Conservation (phyloP, 345 rosid species). For the Theobroma cacao region DNA sequence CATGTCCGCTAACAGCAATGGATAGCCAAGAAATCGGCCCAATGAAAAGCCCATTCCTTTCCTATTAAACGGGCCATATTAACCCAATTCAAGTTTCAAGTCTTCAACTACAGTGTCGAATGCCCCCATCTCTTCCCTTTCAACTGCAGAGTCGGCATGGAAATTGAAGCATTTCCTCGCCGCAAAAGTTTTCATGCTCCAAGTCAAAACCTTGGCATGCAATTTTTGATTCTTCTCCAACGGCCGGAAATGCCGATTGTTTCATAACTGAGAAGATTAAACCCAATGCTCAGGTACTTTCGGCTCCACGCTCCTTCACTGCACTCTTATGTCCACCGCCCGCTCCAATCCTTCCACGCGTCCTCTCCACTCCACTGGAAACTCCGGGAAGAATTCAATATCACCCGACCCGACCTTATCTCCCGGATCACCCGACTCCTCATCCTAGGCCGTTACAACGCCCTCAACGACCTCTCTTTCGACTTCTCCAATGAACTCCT, state of each 20-base stretch:
- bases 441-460: constrained; percentile 55
- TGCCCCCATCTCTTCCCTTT: neutral
- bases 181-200: neutral
- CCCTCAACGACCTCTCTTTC: constrained; percentile 51
- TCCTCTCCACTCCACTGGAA: constrained; percentile 44
- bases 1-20: neutral
- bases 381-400: constrained; percentile 56
- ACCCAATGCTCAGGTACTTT: constrained; percentile 40
- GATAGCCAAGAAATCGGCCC: neutral
- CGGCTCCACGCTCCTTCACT: constrained; percentile 25
- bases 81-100: neutral
- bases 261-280: neutral
- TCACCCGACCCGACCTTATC: constrained; percentile 51
- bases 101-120: neutral
- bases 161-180: neutral
- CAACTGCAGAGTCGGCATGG: neutral
- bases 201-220: neutral
- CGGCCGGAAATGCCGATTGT: neutral
- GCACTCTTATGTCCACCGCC: constrained; percentile 21
- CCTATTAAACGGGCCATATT: neutral
- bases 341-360: constrained; percentile 32
- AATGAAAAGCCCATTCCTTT: neutral
- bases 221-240: neutral
- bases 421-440: constrained; percentile 72
- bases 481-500: constrained; percentile 69